Evolutionary conservation across 2,329 filamentous ascomycete genomes (phyloP), one percentile per base, ranked within the genome.

Genomic region (Neofusicoccum sp.): DNA sequence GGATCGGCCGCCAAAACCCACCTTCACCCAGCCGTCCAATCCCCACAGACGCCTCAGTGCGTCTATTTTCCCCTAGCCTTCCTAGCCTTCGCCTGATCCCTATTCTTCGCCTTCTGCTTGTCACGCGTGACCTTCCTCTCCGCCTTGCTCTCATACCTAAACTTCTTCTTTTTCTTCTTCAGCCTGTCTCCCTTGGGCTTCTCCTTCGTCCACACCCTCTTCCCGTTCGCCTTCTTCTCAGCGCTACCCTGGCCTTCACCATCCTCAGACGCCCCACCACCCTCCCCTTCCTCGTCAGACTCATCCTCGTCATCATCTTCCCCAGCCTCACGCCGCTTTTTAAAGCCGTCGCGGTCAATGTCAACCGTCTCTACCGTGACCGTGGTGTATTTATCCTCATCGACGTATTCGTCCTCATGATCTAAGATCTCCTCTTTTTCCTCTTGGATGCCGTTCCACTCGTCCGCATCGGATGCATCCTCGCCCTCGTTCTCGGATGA

Each of bases 311-410:
- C 67, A 11, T 74, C 77, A 22, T 72, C 73, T 3, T 72, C 75
- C 0, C 73, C 64, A 12, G 71, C 76, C 63, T n/a, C 79, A 69
- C 47, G 80, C 74, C 3, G 77, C 69, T 85, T 88, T 64, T 86
- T 83, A 52, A 96, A 79, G 0, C 91, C 91, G 62, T 93, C 87
- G 68, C 87, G 86, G 11, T 90, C 89, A 14, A 96, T 85, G 66
- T 89, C 89, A 68, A 99, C 92, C 9, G 91, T 89, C 75, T 97
- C 94, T 1, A 99, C 88, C 0, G 92, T 97, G 31, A 99, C 95
- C 0, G 92, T 97, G 0, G 95, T 98, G 75, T 92, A 97, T 73
- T 90, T 91, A 76, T 97, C 94, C 75, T 98, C 95, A 76, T 99
- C 95, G 67, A 97, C 86, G 78, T 97, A 99, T 76, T 98, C 93